Base-by-base conservation (phyloP, 2,329 filamentous ascomycete genomes). In the Trichoderma sp. region DNA sequence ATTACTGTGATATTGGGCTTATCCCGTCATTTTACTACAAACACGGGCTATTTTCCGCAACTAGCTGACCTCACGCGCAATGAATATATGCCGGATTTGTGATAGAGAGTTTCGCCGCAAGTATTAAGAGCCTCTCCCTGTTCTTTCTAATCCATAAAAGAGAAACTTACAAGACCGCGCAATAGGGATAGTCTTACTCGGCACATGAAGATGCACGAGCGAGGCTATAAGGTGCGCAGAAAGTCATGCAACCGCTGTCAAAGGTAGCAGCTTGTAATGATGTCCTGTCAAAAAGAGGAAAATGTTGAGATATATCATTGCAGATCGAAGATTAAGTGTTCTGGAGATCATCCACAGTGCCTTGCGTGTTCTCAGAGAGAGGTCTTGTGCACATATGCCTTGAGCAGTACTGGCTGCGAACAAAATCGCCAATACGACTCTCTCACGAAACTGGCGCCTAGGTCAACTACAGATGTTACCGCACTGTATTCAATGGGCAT, bases 161-260 rank as follows among this genome's bases (percentile, higher is more conserved):
- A 49, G 43, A 49, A 49, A 24, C 10, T 49, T 3, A 49, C n/a
- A 21, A 13, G 18, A 5, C 10, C 21, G 6, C n/a, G 14, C 24
- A 21, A 55, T 30, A 55, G 52, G 30, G 52, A 55, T 16, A 55
- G 52, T 14, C 52, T 55, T n/a, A 55, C 52, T 16, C 52, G 52
- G 26, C 52, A 55, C 52, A 30, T 55, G 26, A 55, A 26, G 13
- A 32, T 55, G 24, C 52, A 55, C 18, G 52, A 55, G n/a, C 52
- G 52, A 55, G 52, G 52, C 24, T 18, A 1, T 2, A 55, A 55
- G 30, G 52, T 55, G 30, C 52, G 52, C n/a, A 55, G 24, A 55
- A 55, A n/a, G 52, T 55, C 52, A n/a, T 55, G 52, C 52, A 55
- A 55, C 14, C 52, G 52, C 16, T 55, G 52, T 32, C 52, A 55